Percentiles rank a stretch among this genome's conserved stretches.
Conservation (phyloP, 2,329 filamentous ascomycete genomes). For the Aureobasidium sp. region DNA sequence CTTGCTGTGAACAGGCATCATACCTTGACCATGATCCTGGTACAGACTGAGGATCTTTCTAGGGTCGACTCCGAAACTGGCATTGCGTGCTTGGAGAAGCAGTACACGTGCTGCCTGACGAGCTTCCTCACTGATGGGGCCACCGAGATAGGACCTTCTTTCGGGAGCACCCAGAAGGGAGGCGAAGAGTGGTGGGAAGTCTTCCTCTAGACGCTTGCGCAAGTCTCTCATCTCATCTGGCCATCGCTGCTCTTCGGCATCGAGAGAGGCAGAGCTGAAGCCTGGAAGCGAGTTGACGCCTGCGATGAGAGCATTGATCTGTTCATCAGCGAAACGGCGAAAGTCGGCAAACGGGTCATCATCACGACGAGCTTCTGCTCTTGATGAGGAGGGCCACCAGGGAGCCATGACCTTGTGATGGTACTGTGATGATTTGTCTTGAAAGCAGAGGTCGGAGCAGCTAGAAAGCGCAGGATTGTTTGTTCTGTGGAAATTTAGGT, state of each 20-base stretch:
- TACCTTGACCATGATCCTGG: slow-evolving; percentile 20
- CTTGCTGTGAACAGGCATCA: slow-evolving; percentile 7
- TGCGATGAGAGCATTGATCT: slow-evolving; percentile 43
- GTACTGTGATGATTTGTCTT: background rate
- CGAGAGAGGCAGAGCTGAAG: slow-evolving; percentile 22
- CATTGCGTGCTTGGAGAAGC: slow-evolving; percentile 21
- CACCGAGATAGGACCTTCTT: slow-evolving; percentile 16
- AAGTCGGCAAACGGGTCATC: slow-evolving; percentile 54
- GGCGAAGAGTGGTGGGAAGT: slow-evolving; percentile 25
- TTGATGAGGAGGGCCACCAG: background rate
- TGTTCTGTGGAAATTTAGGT: background rate
- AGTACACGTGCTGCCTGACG: slow-evolving; percentile 20
- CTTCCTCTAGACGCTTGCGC: slow-evolving; percentile 21
- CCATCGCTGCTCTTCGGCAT: slow-evolving; percentile 16
- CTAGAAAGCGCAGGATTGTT: background rate
- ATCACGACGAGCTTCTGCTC: slow-evolving; percentile 17
- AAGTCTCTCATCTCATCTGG: slow-evolving; percentile 23
- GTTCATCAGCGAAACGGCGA: slow-evolving; percentile 54
- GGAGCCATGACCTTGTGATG: slow-evolving; percentile 5
- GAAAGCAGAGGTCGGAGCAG: background rate
- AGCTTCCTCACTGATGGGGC: slow-evolving; percentile 19
- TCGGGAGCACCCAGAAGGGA: background rate
- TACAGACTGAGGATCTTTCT: slow-evolving; percentile 25
- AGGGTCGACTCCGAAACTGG: slow-evolving; percentile 22
- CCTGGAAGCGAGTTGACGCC: slow-evolving; percentile 44